Conservation (phyloP, 2,329 filamentous ascomycete species). For the Phyllachora maydis region DNA sequence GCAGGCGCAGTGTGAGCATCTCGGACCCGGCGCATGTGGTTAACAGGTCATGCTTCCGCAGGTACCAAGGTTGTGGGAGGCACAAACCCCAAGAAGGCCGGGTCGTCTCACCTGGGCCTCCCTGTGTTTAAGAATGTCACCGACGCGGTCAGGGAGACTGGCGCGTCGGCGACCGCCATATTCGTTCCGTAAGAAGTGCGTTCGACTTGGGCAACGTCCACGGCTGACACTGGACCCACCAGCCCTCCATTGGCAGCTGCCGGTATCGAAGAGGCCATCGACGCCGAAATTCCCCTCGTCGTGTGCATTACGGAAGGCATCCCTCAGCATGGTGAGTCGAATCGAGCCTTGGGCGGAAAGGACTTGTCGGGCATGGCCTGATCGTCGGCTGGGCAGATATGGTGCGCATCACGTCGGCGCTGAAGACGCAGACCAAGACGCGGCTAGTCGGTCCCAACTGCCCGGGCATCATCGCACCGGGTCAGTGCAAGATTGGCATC, state of each 20-base stretch:
- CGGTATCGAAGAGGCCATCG: conserved; percentile 91
- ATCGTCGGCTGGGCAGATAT: conserved; percentile 42
- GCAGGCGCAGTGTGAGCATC: conserved; percentile 2
- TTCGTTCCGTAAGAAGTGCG: conserved; percentile 74
- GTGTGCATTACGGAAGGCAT: conserved; percentile 98
- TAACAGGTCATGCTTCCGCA: too few relatives aligned
- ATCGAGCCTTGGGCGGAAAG: conserved; percentile 1
- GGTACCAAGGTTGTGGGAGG: conserved; percentile 95
- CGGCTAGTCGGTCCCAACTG: conserved; percentile 95
- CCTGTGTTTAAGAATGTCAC: conserved; percentile 83
- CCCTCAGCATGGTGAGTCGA: conserved; percentile 67
- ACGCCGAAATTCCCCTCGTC: conserved; percentile 80
- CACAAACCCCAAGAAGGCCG: conserved; percentile 98
- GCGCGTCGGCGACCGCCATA: conserved; percentile 80
- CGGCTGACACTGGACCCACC: conserved; percentile 6
- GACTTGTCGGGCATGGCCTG: too few relatives aligned
- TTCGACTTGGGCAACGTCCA: conserved; percentile 10
- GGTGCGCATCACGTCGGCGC: conserved; percentile 94
- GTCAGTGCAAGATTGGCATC: conserved; percentile 99
- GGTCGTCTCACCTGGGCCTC: conserved; percentile 67
- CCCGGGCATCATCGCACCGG: conserved; percentile 84
- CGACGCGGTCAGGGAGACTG: conserved; percentile 77
- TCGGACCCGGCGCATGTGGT: conserved; percentile 9
- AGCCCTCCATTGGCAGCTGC: conserved; percentile 80
- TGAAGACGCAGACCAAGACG: conserved; percentile 95